Conservation (phyloP, 192 early-diverging fungal species). For the Rhizophagus sp. region DNA sequence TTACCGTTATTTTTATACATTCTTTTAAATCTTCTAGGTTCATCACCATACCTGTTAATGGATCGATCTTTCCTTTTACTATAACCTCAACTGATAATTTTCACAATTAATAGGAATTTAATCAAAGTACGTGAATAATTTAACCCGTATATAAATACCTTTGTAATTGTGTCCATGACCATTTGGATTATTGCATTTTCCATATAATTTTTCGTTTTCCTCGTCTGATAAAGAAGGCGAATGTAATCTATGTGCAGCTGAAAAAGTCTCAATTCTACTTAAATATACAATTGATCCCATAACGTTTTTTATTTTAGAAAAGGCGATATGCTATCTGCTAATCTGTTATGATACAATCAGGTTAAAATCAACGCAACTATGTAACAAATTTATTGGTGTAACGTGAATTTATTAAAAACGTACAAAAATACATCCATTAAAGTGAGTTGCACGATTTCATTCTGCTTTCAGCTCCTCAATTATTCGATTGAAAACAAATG, state of each 20-base stretch:
- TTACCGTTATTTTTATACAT: conserved; percentile 68
- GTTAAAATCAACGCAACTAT: too few species aligned
- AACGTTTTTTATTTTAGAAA: neutral
- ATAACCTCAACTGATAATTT: conserved; percentile 62
- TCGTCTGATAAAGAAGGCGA: conserved; percentile 68
- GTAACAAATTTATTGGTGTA: too few species aligned
- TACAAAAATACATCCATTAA: too few species aligned
- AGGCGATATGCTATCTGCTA: too few species aligned
- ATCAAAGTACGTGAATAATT: neutral
- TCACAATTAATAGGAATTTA: neutral
- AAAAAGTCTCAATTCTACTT: conserved; percentile 78
- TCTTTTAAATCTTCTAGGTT: conserved; percentile 80
- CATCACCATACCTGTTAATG: conserved; percentile 85
- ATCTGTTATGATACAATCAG: too few species aligned
- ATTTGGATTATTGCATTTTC: conserved; percentile 85
- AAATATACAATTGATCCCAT: conserved; percentile 59
- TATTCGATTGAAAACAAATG: neutral
- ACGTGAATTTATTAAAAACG: too few species aligned
- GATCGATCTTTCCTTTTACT: conserved; percentile 72
- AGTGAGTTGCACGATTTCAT: too few species aligned
- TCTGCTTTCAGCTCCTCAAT: too few species aligned
- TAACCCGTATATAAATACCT: conserved; percentile 44
- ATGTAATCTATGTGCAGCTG: conserved; percentile 88
- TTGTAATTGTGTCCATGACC: conserved; percentile 93
- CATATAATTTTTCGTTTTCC: conserved; percentile 75